These are phyloP conservation scores for Fusarium sp. DNA, from an alignment of 2,329 filamentous ascomycete species.

Conservation along the genomic window DNA sequence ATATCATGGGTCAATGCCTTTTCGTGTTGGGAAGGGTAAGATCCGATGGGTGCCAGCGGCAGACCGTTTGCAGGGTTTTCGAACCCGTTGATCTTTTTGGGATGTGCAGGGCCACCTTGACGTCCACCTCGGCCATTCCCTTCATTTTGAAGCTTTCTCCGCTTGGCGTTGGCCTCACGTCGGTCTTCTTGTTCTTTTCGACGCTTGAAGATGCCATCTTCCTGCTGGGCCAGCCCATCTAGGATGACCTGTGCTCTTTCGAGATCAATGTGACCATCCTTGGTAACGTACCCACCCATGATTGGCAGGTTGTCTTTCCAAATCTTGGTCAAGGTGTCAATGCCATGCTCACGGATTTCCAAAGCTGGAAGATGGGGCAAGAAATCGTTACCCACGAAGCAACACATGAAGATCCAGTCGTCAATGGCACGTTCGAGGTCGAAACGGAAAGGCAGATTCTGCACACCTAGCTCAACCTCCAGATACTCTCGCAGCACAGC, in stretches of 20 bases:
- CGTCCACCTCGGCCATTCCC: slow-evolving; percentile 48
- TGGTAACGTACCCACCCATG: slow-evolving; percentile 97
- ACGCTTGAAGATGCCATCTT: slow-evolving; percentile 91
- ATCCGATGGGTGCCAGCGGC: slow-evolving; percentile 55
- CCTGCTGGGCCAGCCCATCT: slow-evolving; percentile 87
- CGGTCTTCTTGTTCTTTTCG: slow-evolving; percentile 88
- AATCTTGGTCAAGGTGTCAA: slow-evolving; percentile 94
- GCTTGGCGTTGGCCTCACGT: slow-evolving; percentile 80
- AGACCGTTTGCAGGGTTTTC: slow-evolving; percentile 50
- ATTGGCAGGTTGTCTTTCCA: slow-evolving; percentile 91
- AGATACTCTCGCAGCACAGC: slow-evolving; percentile 92
- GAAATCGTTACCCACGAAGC: slow-evolving; percentile 99
- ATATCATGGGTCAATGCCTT: slow-evolving; percentile 81
- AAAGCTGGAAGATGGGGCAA: slow-evolving; percentile 96
- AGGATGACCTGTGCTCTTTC: slow-evolving; percentile 88
- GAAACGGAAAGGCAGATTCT: slow-evolving; percentile 85
- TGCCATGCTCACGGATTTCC: slow-evolving; percentile 96
- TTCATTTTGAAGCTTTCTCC: slow-evolving; percentile 78
- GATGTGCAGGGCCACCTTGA: slow-evolving; percentile 27
- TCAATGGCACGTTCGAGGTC: slow-evolving; percentile 94
- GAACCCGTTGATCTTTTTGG: slow-evolving; percentile 48
- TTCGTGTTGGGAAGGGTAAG: slow-evolving; percentile 63
- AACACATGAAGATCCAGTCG: slow-evolving; percentile 99
- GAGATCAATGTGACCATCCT: slow-evolving; percentile 92
- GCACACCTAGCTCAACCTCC: slow-evolving; percentile 86